Base-by-base conservation (phyloP, 805 yeast species). In the Saturnispora mendoncae region DNA sequence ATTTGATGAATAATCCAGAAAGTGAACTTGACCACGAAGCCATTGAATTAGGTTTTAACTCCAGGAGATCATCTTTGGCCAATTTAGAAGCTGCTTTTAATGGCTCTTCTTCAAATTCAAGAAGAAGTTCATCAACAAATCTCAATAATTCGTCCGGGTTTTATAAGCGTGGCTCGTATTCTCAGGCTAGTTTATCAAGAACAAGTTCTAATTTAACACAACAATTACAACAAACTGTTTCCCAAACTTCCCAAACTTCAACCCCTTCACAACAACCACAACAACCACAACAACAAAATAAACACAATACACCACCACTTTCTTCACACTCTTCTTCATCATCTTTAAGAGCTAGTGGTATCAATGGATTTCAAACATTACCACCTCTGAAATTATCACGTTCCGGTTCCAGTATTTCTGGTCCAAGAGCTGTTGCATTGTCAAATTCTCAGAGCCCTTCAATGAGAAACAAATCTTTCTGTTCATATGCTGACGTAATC, bases 401-500 rank as follows among this genome's bases (percentile, higher is more conserved):
- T 14, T 24, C 45, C 4, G 26, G 47, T 19, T 18, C 39, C 13
- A 33, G 42, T 18, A 36, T 36, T 10, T 21, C 45, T 4, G 12
- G 34, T 18, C 35, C 33, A 15, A 41, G 45, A 35, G 17, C 33
- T 23, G 24, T 25, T 4, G 27, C 32, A 23, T 17, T 37, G 10
- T 19, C 36, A 15, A 14, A 17, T n/a, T 69, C 73, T 6, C 68
- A 70, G 14, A 61, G 61, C 38, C 54, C 60, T 48, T 21, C 41
- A 23, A 26, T 52, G 25, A 51, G 41, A 38, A 55, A 52, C 39
- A 61, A 56, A 39, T 66, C 71, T 29, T 84, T 84, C 56, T 80
- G 76, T 54, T 79, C 87, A 2, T 84, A 81, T 58, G 94, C 90
- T 3, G 95, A 84, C 51, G 72, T 84, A 74, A 70, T 82, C 46